Percentiles rank a stretch among this genome's conserved stretches.
These are phyloP conservation scores for Hemisphaericaspora xylanilytica DNA, from an alignment of 1,139 yeast genomes.

Conservation along the genomic window DNA sequence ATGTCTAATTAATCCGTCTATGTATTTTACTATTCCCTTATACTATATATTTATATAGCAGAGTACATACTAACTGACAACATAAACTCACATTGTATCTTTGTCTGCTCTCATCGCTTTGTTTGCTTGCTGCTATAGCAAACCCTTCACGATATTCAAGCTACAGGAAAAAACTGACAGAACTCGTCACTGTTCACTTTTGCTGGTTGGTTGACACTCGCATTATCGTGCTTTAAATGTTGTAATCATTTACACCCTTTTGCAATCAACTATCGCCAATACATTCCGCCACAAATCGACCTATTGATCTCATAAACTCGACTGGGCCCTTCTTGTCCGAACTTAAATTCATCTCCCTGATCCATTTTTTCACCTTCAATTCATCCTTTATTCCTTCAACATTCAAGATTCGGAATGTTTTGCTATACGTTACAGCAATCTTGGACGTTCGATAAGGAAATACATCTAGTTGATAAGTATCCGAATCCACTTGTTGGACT, in stretches of 20 bases:
- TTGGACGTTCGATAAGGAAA: not conserved
- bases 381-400: not conserved
- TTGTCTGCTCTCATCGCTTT: too few relatives aligned
- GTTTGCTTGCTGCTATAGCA: too few relatives aligned
- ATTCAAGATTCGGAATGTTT: not conserved
- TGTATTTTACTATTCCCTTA: too few relatives aligned
- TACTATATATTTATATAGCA: too few relatives aligned
- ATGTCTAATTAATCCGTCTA: too few relatives aligned
- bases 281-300: constrained; percentile 4
- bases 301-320: not conserved
- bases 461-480: not conserved
- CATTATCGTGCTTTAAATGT: too few relatives aligned
- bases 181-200: too few relatives aligned
- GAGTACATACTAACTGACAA: too few relatives aligned
- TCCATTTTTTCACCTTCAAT: not conserved
- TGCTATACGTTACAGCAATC: not conserved
- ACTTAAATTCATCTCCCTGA: not conserved
- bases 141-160: too few relatives aligned
- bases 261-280: not conserved
- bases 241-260: too few relatives aligned
- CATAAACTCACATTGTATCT: too few relatives aligned
- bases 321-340: not conserved
- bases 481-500: not conserved
- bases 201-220: not conserved
- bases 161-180: too few relatives aligned